Base-by-base conservation (phyloP, 2,329 filamentous ascomycete genomes). In the Fusarium sp. region DNA sequence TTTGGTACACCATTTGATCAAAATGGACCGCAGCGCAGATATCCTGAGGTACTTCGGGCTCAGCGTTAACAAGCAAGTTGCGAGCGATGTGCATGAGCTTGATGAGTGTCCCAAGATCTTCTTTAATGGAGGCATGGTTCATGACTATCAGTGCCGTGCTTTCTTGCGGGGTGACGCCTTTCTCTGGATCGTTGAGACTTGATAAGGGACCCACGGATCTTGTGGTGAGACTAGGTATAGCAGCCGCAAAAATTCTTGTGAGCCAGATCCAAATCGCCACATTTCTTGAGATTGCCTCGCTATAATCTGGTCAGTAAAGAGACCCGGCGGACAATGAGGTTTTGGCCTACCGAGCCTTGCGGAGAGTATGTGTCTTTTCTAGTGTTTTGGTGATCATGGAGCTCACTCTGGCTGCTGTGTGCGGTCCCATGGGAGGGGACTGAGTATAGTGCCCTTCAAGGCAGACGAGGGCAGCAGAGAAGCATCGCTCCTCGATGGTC, bases 11-110 rank as follows among this genome's bases (percentile, higher is more conserved):
- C 80, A 89, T 88, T 72, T 89, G 87, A 71, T 91, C 88, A 67
- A 90, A 90, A 55, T 87, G 84, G 18, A 90, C 87, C 10, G 88
- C 87, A 12, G 88, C 87, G 60, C 88, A 90, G 10, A 91, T 83
- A 70, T 91, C 88, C 75, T 91, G 89, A 3, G 89, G 88, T 5
- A 90, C 86, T 73, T 89, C 87, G 14, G 89, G 88, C 73, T 90
- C 87, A 10, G 86, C 85, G 12, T 89, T 89, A 30, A 90, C 89
- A 25, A 91, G 82, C 64, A 91, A 81, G 68, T 91, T 91, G 51
- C 89, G 81, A 2, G 88, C 87, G 73, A 91, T 89, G 65, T 90
- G 87, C 86, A 91, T 88, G 61, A 91, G 80, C 79, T 89, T 90
- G 81, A 90, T 90, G 55, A 91, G 81, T 61, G 88, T 86, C 55